phyloP scores from a whole-genome alignment of 495 filamentous ascomycete genomes.

The Cercophora scortea region DNA sequence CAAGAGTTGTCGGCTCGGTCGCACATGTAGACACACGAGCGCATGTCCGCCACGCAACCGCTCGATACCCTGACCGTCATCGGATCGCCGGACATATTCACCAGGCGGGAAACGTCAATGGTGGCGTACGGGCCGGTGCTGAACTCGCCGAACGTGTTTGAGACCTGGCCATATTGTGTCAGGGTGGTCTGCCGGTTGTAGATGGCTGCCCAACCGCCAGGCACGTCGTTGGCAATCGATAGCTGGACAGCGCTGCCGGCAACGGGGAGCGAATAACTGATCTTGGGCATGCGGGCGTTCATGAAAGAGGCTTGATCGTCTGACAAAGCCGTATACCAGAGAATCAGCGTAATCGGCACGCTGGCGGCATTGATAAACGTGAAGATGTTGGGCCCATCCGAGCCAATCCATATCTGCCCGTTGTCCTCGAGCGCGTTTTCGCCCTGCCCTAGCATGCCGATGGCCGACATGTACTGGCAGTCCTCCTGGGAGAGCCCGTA shows the following conservation, averaged over 20 bases:
- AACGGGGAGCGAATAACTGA: conserved; percentile 20
- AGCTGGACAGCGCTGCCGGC: conserved; percentile 9
- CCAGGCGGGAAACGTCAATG: conserved; percentile 29
- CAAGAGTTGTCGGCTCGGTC: conserved; percentile 6
- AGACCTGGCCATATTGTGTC: conserved; percentile 22
- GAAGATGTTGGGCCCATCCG: conserved; percentile 19
- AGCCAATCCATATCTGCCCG: conserved; percentile 17
- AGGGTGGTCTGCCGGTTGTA: conserved; percentile 20
- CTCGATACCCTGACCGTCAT: conserved; percentile 15
- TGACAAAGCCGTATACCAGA: conserved; percentile 9
- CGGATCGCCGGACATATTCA: conserved; percentile 29
- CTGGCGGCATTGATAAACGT: conserved; percentile 19
- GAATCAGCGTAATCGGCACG: conserved; percentile 14
- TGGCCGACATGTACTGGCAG: conserved; percentile 18
- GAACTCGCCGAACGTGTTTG: conserved; percentile 33
- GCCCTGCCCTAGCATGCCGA: conserved; percentile 21
- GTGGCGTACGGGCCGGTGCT: conserved; percentile 20
- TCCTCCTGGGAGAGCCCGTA: conserved; percentile 13
- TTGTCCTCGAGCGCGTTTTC: conserved; percentile 9
- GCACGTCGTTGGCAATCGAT: conserved; percentile 17
- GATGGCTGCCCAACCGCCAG: conserved; percentile 22
- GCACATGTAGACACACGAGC: conserved; percentile 15
- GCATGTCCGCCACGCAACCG: conserved; percentile 16
- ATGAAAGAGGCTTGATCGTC: conserved; percentile 18
- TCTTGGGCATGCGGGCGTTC: conserved; percentile 14